Evolutionary conservation across 1,284 basidiomycete species (phyloP), one percentile per base, ranked within the genome.

Genomic region (Entoloma clypeatum): DNA sequence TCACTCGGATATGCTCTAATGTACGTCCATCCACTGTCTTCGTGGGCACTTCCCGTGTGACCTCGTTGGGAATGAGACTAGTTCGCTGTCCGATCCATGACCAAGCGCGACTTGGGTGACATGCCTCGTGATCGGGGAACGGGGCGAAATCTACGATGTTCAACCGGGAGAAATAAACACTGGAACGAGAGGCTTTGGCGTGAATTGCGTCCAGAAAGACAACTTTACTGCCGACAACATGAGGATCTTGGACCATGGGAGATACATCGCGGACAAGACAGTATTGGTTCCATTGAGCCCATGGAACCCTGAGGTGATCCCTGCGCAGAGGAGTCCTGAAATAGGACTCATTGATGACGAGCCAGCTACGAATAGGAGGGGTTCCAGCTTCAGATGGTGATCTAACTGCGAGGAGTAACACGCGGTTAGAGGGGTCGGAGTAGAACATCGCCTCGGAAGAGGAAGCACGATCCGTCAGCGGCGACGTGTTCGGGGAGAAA

Each of bases 221-320:
- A 18, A 71, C 55, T 8, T 68, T 67, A 19, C 58, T 68, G 8
- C 72, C 71, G 36, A 70, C 59, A 32, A 69, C 54, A 39, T 64
- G 61, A 7, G 70, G 68, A 1, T 60, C 60, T 24, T 57, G 49
- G 21, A 60, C 52, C 10, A 60, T 47, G 16, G 55, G 51, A 39
- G 58, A 50, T 16, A 71, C 49, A 37, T 71, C 65, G 35, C 65
- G 65, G 50, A 73, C 62, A 43, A 70, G 56, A 52, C 66, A 71
- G 49, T 65, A 63, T 42, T 69, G 66, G 25, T 61, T 63, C 71
- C 70, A 74, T 29, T 66, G 61, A 39, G 54, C 60, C 72, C 72
- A 74, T 10, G 67, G 56, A 21, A 74, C 61, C 19, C 53, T 50
- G 31, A 57, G 54, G 33, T 60, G 62, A 45, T 69, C 67, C 30